Conservation (phyloP, 2,329 filamentous ascomycete species). For the Hirsutella minnesotensis region DNA sequence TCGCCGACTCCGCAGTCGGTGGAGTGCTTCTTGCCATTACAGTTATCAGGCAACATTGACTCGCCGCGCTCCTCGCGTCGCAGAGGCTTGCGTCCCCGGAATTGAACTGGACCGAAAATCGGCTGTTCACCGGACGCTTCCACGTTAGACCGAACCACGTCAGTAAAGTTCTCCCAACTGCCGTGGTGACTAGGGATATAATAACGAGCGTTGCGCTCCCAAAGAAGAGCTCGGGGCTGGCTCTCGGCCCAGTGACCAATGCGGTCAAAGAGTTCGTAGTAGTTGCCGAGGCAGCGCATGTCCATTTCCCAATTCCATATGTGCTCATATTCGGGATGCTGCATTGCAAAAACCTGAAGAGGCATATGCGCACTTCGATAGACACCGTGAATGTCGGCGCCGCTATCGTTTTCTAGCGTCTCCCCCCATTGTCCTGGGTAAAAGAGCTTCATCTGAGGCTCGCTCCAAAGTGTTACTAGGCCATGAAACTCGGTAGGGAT, state of each 20-base stretch:
- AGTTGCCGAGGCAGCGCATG: conserved; percentile 51
- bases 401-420: conserved; percentile 46
- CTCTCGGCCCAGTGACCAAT: conserved; percentile 53
- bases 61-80: conserved; percentile 39
- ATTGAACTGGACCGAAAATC: conserved; percentile 57
- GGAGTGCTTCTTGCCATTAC: conserved; percentile 38
- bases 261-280: conserved; percentile 62
- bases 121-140: conserved; percentile 45
- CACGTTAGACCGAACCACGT: conserved; percentile 40
- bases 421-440: conserved; percentile 63
- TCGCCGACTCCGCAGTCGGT: conserved; percentile 55
- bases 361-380: conserved; percentile 55
- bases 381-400: conserved; percentile 53
- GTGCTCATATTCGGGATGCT: conserved; percentile 52
- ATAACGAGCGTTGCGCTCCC: conserved; percentile 68
- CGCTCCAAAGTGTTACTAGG: conserved; percentile 75
- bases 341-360: conserved; percentile 50
- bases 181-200: conserved; percentile 63
- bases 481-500: conserved; percentile 65
- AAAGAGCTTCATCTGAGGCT: conserved; percentile 69
- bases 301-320: conserved; percentile 66
- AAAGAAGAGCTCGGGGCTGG: conserved; percentile 60
- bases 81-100: conserved; percentile 33
- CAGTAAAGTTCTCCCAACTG: conserved; percentile 59
- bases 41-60: conserved; percentile 41